Base-by-base conservation (phyloP, 139 green algal genomes). In the Ostreobium quekettii region DNA sequence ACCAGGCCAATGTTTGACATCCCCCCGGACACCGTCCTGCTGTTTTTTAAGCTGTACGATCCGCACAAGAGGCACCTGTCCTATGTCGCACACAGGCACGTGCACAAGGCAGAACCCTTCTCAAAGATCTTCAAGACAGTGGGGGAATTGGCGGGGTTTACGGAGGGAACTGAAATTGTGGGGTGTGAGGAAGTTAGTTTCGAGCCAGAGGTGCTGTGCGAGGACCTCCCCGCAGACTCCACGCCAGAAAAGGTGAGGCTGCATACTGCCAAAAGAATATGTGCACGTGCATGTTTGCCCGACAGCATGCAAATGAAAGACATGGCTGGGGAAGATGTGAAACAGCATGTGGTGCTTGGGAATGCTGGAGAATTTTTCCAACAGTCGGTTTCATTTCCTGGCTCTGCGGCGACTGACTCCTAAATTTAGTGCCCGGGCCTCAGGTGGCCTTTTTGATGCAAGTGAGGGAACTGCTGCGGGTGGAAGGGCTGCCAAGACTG, bases 41-140 rank as follows among this genome's bases (percentile, higher is more conserved):
- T 97, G 15, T 97, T 97, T 72, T 76, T 97, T 73, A 97, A 98
- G 84, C 67, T 87, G 29, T 98, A 92, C 56, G 82, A 94, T 67
- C 80, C 78, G 2, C 39, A 78, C 24, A 69, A 65, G 0, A 8
- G 59, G 65, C 33, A 46, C 48, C 70, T 82, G 47, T 63, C 8
- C 22, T 85, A 76, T 38, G 38, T 80, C 30, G 74, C 70, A 2
- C 59, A 73, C 19, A 26, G 63, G 36, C 78, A 76, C 36, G 70
- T 76, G 31, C 47, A 70, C 53, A 70, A 71, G 28, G 53, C 59
- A 22, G 28, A 49, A 28, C 46, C n/a, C 22, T 2, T 65, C 32
- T 42, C 47, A 42, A 48, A 79, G 2, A 67, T 85, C 58, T n/a
- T 77, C 8, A 67, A 71, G 2, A 7, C 79, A 24, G 56, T 95